Percentiles rank a stretch among this genome's conserved stretches.
Evolutionary conservation across 2,329 filamentous ascomycete species (phyloP).

Genomic region (Emergomyces pasteurianus): DNA sequence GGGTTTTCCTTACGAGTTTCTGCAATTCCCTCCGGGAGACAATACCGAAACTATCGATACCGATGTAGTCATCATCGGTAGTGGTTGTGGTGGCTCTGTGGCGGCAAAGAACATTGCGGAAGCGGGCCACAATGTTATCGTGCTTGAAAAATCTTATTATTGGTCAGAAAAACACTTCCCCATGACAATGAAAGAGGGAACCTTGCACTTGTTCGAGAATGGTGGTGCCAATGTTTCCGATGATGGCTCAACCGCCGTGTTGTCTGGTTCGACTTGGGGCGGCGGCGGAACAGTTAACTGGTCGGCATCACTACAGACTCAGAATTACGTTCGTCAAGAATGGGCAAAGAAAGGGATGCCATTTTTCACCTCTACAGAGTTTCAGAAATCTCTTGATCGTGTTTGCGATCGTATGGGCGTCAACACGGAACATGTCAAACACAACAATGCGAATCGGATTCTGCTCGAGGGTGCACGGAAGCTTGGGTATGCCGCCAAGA

Average conservation of each 20-base stretch:
- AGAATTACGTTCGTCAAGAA: conserved; percentile 64
- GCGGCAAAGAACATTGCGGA: conserved; percentile 69
- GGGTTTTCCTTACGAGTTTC: conserved; percentile 44
- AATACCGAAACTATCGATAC: conserved; percentile 53
- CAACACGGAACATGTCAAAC: conserved; percentile 50
- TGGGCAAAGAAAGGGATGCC: conserved; percentile 61
- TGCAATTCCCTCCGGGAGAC: conserved; percentile 43
- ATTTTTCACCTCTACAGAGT: conserved; percentile 62
- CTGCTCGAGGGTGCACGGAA: conserved; percentile 64
- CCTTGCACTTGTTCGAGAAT: conserved; percentile 56
- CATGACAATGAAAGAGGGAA: conserved; percentile 53
- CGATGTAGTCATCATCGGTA: conserved; percentile 77
- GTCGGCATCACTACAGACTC: conserved; percentile 56
- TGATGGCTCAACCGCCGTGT: conserved; percentile 46
- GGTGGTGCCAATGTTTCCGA: conserved; percentile 47
- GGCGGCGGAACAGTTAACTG: conserved; percentile 86
- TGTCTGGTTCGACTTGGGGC: conserved; percentile 65
- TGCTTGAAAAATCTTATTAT: conserved; percentile 73
- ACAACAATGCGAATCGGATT: conserved; percentile 59
- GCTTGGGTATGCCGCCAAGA: conserved; percentile 57
- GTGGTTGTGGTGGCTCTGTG: conserved; percentile 75
- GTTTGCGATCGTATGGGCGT: conserved; percentile 74
- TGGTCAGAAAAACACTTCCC: conserved; percentile 61
- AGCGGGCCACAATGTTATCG: conserved; percentile 61
- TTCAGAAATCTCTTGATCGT: conserved; percentile 65